Percentiles rank a stretch among this genome's conserved stretches.
phyloP scores from a whole-genome alignment of 2,329 filamentous ascomycete genomes.

The Xylariaceae sp. region DNA sequence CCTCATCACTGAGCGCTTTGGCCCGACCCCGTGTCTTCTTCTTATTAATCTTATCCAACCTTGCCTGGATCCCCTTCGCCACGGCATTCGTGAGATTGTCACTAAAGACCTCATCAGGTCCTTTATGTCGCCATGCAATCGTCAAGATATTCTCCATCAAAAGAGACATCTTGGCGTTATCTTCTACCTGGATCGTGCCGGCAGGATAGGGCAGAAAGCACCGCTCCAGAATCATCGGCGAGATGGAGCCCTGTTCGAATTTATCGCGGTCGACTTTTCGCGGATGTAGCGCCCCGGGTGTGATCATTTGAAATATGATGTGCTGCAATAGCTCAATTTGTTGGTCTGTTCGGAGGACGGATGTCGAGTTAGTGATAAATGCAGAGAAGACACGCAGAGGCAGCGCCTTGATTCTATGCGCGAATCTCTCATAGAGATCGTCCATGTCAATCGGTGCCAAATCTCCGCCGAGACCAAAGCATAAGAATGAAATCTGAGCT shows the following conservation, averaged over 20 bases:
- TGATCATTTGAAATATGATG: conserved; percentile 41
- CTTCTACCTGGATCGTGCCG: conserved; percentile 52
- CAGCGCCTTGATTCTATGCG: conserved; percentile 52
- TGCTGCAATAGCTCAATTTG: conserved; percentile 43
- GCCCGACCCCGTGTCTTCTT: conserved; percentile 30
- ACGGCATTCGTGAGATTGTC: conserved; percentile 37
- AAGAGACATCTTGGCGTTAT: conserved; percentile 69
- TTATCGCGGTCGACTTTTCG: conserved; percentile 35
- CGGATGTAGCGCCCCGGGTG: conserved; percentile 41
- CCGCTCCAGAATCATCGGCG: conserved; percentile 43
- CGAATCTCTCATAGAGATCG: conserved; percentile 55
- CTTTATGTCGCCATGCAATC: conserved; percentile 40
- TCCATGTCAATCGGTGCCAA: conserved; percentile 37
- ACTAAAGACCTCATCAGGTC: conserved; percentile 32
- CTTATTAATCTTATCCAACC: conserved; percentile 43
- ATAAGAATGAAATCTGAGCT: conserved; percentile 40
- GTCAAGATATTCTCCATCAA: conserved; percentile 61
- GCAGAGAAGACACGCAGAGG: conserved; percentile 53
- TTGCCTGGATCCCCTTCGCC: conserved; percentile 44
- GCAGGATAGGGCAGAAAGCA: conserved; percentile 64
- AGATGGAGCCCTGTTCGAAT: conserved; percentile 38
- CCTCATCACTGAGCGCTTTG: conserved; percentile 29
- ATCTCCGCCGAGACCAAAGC: conserved; percentile 40
- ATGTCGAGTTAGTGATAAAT: conserved; percentile 44
- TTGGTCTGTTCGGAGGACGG: conserved; percentile 34